Conservation (phyloP, 192 early-diverging fungal species). For the Coemansia asiatica region DNA sequence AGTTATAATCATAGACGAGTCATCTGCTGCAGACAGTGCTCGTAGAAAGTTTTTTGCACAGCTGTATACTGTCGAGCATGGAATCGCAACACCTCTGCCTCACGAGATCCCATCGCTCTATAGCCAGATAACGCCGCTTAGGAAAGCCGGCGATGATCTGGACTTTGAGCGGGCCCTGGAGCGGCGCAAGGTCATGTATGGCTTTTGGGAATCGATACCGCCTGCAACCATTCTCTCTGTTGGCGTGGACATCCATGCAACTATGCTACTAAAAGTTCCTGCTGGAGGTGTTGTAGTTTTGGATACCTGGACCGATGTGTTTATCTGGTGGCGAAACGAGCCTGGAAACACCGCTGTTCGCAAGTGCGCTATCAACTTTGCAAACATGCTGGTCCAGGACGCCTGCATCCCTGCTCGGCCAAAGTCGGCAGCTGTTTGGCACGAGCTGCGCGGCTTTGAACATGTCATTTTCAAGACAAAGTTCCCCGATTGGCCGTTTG, state of each 20-base stretch:
- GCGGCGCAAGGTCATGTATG: slow-evolving; percentile 49
- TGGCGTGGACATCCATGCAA: slow-evolving; percentile 41
- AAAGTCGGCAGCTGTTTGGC: slow-evolving; percentile 46
- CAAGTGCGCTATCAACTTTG: slow-evolving; percentile 46
- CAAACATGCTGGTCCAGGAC: slow-evolving; percentile 42
- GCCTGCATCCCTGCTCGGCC: slow-evolving; percentile 45
- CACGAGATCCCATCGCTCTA: slow-evolving; percentile 26
- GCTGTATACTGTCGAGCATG: slow-evolving; percentile 30
- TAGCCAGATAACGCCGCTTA: slow-evolving; percentile 34
- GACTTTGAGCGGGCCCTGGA: slow-evolving; percentile 50
- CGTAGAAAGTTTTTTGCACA: slow-evolving; percentile 44
- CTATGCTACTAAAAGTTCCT: slow-evolving; percentile 42
- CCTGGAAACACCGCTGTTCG: slow-evolving; percentile 42
- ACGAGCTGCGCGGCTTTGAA: slow-evolving; percentile 47
- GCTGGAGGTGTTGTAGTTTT: slow-evolving; percentile 45
- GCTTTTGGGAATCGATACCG: slow-evolving; percentile 51
- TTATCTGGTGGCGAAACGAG: slow-evolving; percentile 55
- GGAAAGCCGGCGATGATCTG: slow-evolving; percentile 36
- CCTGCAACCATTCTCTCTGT: slow-evolving; percentile 46
- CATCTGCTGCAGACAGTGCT: slow-evolving; percentile 29
- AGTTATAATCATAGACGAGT: slow-evolving; percentile 39
- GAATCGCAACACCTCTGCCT: slow-evolving; percentile 10
- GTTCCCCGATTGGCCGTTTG: slow-evolving; percentile 54
- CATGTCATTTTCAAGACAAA: slow-evolving; percentile 55
- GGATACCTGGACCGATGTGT: slow-evolving; percentile 53